A percentile compares a stretch with the other conserved stretches of the same genome.
Conservation (phyloP, 768 basidiomycete genomes). For the Chalciporus sphaerocephalus region DNA sequence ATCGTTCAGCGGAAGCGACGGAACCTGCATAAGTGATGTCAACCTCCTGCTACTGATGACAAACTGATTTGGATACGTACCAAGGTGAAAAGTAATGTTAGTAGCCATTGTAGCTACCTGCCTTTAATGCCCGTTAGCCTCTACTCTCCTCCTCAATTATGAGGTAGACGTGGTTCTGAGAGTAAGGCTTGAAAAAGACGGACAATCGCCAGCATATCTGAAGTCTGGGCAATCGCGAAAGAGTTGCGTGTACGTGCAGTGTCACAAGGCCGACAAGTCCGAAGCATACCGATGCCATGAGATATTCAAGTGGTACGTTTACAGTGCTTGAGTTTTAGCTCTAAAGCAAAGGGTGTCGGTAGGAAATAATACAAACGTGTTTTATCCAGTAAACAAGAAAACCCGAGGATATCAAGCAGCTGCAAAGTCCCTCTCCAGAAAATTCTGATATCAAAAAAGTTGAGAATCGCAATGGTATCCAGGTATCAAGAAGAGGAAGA, state of each 20-base stretch:
- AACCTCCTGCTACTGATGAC: slow-evolving; percentile 1
- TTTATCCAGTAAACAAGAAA: neutral
- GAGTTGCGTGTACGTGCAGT: neutral
- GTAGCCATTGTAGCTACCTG: slow-evolving; percentile 28
- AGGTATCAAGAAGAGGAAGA: slow-evolving; percentile 15
- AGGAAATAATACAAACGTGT: slow-evolving; percentile 4
- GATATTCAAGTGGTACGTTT: neutral
- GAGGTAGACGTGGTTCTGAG: neutral
- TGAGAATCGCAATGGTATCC: neutral
- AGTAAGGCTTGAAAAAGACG: slow-evolving; percentile 12
- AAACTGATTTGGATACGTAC: slow-evolving; percentile 29
- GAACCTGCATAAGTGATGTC: slow-evolving; percentile 49
- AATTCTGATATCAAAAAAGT: slow-evolving; percentile 15
- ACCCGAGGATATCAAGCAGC: slow-evolving; percentile 8
- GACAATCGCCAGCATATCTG: neutral
- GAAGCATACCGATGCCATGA: too few relatives aligned
- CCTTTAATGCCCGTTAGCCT: slow-evolving; percentile 10
- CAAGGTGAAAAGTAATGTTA: slow-evolving; percentile 69
- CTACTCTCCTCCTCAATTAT: neutral
- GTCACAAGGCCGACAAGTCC: neutral
- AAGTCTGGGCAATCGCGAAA: neutral
- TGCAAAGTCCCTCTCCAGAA: slow-evolving; percentile 23
- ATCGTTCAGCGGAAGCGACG: slow-evolving; percentile 64
- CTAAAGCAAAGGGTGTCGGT: neutral
- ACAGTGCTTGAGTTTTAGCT: neutral